Base-by-base conservation (phyloP, 2,329 filamentous ascomycete genomes). In the Ophiostoma populinum region DNA sequence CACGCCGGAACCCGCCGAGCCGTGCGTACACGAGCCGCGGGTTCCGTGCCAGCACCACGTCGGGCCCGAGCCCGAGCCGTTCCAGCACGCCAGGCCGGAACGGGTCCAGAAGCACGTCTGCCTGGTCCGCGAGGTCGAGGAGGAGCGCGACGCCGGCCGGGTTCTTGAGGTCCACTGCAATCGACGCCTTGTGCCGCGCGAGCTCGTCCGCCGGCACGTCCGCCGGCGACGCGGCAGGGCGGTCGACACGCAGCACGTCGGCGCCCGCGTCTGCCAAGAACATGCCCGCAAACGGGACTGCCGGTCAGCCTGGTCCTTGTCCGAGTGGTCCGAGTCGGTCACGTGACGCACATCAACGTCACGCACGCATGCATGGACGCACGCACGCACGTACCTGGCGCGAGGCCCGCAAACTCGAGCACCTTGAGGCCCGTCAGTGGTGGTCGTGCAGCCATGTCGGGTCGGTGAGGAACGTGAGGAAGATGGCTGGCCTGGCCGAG, bases 81-180 rank as follows among this genome's bases (percentile, higher is more conserved):
- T 95, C 87, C 2, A 95, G 67, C 1, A 94, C 82, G 24, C 85
- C 83, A 0, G 87, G 87, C 0, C 87, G 80, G 61, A 85, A 95
- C 0, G 90, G 87, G 53, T 95, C 90, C 53, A 95, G 90, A 19
- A 95, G 55, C 24, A 94, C 63, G 55, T 95, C 87, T 37, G 73
- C 65, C 12, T 59, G 51, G 12, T 59, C 55, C 24, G 78, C 57
- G 1, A 94, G 63, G 3, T 64, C 59, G 41, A 73, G 74, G 35
- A 93, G 55, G 6, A 94, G 60, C 1, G 63, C 62, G 10, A 74
- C 51, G 6, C 81, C 85, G 1, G 55, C 46, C 0, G 67, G 45
- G 1, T 69, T 66, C 50, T 90, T 92, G 35, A 94, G 67, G 56
- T 94, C 70, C 3, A 94, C 64, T 25, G 74, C 67, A 42, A 94